Evolutionary conservation across 345 rosid genomes (phyloP), one percentile per base, ranked within the genome.

Genomic region (Geranium brycei): DNA sequence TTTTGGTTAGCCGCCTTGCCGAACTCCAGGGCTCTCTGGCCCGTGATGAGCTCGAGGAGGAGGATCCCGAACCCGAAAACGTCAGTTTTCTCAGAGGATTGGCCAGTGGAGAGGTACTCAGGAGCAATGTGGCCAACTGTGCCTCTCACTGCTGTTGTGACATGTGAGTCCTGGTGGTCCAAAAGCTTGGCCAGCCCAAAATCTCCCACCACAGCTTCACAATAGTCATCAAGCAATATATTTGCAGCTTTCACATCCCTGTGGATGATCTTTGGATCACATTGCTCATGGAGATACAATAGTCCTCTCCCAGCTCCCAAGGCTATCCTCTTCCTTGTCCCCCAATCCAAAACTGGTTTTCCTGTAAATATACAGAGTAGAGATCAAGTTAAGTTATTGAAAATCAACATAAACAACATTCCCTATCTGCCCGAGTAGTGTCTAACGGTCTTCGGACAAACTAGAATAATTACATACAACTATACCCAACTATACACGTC

Each of bases 171-270:
- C 66, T 93, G 91, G 73, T 93, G 95, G 73, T 93, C 97, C 77
- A 93, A 78, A 68, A 92, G 87, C 76, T 89, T 93, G 31, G 99
- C 99, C 19, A 93, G 75, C 58, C 99, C 99, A 61, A 93, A 92
- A 69, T 93, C 99, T 10, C 99, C 99, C 0, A 93, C 99, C 57
- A 92, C 96, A 16, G 99, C 99, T 73, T 89, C 99, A 59, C 82
- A 92, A 7, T 84, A 74, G 57, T 89, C 99, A 69, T 93, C 99
- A 10, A 93, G 88, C 73, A 93, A 76, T 65, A 93, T 85, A 64
- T 93, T 93, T 55, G 99, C 99, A 31, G 99, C 99, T 79, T 93
- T 93, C n/a, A 93, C 99, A 70, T 93, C 99, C 64, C 99, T 81
- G 62, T 93, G 99, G 59, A 93, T 93, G 53, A 93, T 93, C 77